These are phyloP conservation scores for Plasmodium cynomolgi DNA, from an alignment of 169 alveolate genomes.

Conservation along the genomic window DNA sequence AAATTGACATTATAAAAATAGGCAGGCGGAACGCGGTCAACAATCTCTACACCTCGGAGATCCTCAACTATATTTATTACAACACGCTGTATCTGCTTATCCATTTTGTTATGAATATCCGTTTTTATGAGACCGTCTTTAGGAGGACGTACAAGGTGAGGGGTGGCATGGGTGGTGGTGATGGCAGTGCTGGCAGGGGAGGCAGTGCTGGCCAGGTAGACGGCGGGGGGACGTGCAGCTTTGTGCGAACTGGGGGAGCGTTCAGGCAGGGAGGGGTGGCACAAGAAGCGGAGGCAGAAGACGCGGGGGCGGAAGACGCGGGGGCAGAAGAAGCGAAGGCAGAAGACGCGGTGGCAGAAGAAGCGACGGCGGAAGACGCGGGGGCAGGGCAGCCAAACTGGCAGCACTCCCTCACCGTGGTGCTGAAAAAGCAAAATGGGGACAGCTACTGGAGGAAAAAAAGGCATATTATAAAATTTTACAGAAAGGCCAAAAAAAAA, in stretches of 20 bases:
- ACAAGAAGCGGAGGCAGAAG: not conserved
- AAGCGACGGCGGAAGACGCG: not conserved
- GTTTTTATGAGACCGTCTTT: slow-evolving; percentile 28
- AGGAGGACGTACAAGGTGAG: slow-evolving; percentile 23
- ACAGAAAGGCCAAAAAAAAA: slow-evolving; percentile 16
- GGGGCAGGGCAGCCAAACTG: not conserved
- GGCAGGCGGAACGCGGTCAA: slow-evolving; percentile 19
- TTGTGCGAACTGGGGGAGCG: not conserved
- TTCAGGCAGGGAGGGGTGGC: not conserved
- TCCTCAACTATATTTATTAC: slow-evolving; percentile 50
- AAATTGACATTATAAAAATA: slow-evolving; percentile 48
- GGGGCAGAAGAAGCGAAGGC: not conserved
- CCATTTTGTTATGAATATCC: slow-evolving; percentile 30
- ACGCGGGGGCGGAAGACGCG: not conserved
- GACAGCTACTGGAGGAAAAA: slow-evolving; percentile 25
- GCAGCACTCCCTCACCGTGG: not conserved
- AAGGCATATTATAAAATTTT: slow-evolving; percentile 34
- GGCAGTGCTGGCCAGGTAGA: not conserved
- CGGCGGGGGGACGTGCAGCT: not conserved
- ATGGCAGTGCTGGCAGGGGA: not conserved
- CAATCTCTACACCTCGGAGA: slow-evolving; percentile 60
- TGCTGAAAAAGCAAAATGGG: not conserved
- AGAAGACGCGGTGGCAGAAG: not conserved
- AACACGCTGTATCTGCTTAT: slow-evolving; percentile 39
- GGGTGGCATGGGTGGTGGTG: not conserved